A percentile compares a stretch with the other conserved stretches of the same genome.
phyloP scores from a whole-genome alignment of 345 rosid species.

The Geranium rotundifolium region DNA sequence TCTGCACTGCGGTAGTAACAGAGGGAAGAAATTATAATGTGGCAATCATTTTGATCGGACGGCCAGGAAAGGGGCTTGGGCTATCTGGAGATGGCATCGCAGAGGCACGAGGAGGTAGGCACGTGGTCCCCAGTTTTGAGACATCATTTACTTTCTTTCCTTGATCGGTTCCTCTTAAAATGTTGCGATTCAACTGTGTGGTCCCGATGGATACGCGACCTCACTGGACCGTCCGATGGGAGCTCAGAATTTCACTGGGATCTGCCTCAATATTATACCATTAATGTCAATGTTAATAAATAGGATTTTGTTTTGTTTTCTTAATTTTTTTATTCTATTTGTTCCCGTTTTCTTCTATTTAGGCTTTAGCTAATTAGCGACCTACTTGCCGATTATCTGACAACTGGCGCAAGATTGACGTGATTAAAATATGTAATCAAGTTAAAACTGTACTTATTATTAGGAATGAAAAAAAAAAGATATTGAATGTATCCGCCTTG shows the following conservation, averaged over 20 bases:
- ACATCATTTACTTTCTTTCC: background rate
- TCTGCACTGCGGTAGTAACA: too few species aligned
- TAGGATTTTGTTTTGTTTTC: background rate
- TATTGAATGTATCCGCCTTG: too few species aligned
- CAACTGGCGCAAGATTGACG: constrained; percentile 5
- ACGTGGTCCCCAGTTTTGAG: constrained; percentile 21
- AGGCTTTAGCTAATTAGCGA: background rate
- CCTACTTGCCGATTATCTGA: background rate
- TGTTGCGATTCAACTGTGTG: background rate
- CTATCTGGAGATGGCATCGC: constrained; percentile 17
- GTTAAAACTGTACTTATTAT: too few species aligned
- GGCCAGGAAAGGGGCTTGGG: constrained; percentile 16
- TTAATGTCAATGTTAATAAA: background rate
- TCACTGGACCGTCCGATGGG: background rate
- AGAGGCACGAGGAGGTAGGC: constrained; percentile 14
- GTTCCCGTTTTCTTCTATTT: background rate
- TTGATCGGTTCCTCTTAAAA: background rate
- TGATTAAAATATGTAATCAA: background rate
- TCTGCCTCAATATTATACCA: background rate
- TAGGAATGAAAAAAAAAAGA: too few species aligned
- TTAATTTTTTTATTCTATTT: background rate
- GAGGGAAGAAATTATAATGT: constrained; percentile 2
- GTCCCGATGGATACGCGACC: background rate
- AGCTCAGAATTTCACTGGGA: background rate
- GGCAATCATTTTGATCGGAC: constrained; percentile 24